A percentile compares a stretch with the other conserved stretches of the same genome.
Conservation (phyloP, 495 filamentous ascomycete genomes). For the Penicillium antarcticum region DNA sequence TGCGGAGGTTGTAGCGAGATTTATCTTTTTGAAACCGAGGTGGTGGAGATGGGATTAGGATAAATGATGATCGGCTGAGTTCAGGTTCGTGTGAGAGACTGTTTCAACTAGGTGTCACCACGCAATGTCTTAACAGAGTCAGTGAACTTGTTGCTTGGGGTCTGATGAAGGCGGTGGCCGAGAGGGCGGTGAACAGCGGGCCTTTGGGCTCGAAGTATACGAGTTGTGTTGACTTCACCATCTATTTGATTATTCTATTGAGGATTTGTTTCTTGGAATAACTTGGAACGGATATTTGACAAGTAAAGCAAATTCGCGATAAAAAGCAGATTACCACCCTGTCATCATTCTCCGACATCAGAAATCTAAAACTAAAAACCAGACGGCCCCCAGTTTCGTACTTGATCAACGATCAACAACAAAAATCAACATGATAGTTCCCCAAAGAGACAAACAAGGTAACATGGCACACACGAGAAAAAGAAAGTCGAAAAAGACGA, state of each 20-base stretch:
- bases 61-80: not conserved
- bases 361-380: not conserved
- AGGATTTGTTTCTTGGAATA: no score
- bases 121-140: conserved; percentile 2
- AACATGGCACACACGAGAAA: not conserved
- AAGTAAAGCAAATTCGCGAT: not conserved
- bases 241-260: no score
- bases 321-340: conserved; percentile 1
- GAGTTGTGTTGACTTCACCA: not conserved
- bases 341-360: not conserved
- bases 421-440: not conserved
- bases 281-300: not conserved
- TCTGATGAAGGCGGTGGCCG: not conserved
- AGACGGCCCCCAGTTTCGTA: not conserved
- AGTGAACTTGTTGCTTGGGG: not conserved
- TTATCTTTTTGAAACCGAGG: no score
- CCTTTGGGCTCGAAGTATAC: conserved; percentile 1
- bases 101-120: not conserved
- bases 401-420: not conserved
- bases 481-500: not conserved
- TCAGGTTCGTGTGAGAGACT: not conserved
- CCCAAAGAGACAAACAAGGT: not conserved
- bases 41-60: no score
- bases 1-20: conserved; percentile 4
- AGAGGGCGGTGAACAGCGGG: not conserved